Base-by-base conservation (phyloP, 1,284 basidiomycete genomes). In the Coniferiporia weirii region DNA sequence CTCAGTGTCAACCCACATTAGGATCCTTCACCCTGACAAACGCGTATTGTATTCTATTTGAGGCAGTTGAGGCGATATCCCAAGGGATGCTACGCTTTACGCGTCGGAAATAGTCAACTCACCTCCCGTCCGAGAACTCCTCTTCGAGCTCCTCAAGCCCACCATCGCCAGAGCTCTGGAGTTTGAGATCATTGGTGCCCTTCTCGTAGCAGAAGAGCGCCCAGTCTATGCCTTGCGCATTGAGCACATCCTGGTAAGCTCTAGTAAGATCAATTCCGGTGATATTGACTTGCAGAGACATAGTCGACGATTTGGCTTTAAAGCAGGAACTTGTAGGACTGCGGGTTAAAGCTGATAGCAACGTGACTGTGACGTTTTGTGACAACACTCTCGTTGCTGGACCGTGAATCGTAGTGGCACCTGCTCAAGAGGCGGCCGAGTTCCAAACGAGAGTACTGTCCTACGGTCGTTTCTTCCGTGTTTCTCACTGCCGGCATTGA, bases 41-140 rank as follows among this genome's bases (percentile, higher is more conserved):
- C 9, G 93, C 96, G 70, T 96, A 99, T 74, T 98, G 94, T 57
- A 98, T 95, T 66, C 93, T 94, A 64, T 5, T 15, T 45, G 20
- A 3, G 27, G 1, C 34, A 35, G 34, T 19, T 64, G 5, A 27
- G 27, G 27, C 27, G 27, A 27, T 5, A 27, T 27, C 2, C 5
- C 64, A 34, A 61, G 57, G 38, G 2, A 45, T 50, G 45, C 34
- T 17, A 57, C 38, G 22, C 40, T 27, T 43, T 15, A 35, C 32
- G n/a, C 46, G 50, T 57, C 56, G 48, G 35, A 19, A 19, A 15
- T 50, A 53, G 54, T 4, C 61, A 7, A 71, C 82, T 54, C 62
- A 91, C 92, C 89, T 81, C 62, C 94, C 95, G 71, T 98, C 95
- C 47, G 87, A 91, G 73, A 98, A 98, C 73, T 97, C 95, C 64